Base-by-base conservation (phyloP, 1,284 basidiomycete genomes). In the Stygiomarasmius scandens region DNA sequence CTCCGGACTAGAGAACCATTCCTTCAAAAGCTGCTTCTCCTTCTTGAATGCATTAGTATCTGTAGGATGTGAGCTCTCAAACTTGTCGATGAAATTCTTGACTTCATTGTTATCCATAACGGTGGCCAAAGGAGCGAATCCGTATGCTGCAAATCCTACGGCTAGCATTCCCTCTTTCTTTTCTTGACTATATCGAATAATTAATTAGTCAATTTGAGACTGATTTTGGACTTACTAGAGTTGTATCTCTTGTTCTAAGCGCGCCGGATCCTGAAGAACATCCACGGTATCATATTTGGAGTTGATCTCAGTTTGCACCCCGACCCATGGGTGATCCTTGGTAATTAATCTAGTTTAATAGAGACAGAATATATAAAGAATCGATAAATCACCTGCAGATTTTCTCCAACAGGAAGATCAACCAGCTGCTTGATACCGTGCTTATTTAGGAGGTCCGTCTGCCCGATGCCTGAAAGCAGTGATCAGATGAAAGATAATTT, bases 131-230 rank as follows among this genome's bases (percentile, higher is more conserved):
- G 12, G 23, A 16, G 5, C 14, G 12, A 45, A 54, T 14, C n/a
- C n/a, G 41, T 22, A 54, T 16, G 41, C 44, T 36, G 48, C 36
- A 44, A 38, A 38, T 25, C 27, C 24, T 12, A 50, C 52, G 24
- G 50, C 34, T 20, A 48, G 49, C 49, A 58, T 52, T 19, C 56
- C 56, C 2, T 43, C 44, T 27, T 58, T 43, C 38, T 41, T 36
- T 22, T 58, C 49, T 25, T 53, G 38, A 25, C 56, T 58, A 38
- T 8, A 29, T 34, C 46, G 23, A 32, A 47, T 12, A 5, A 29
- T 14, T 48, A 8, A 29, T 3, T 12, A 3, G 3, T 11, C 23
- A 48, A 12, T n/a, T 47, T 23, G 22, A n/a, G 14, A 5, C 22
- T 19, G n/a, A n/a, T n/a, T n/a, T n/a, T n/a, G n/a, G 8, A 23